Conservation (phyloP, 768 basidiomycete species). For the Cystobasidium onofrii region DNA sequence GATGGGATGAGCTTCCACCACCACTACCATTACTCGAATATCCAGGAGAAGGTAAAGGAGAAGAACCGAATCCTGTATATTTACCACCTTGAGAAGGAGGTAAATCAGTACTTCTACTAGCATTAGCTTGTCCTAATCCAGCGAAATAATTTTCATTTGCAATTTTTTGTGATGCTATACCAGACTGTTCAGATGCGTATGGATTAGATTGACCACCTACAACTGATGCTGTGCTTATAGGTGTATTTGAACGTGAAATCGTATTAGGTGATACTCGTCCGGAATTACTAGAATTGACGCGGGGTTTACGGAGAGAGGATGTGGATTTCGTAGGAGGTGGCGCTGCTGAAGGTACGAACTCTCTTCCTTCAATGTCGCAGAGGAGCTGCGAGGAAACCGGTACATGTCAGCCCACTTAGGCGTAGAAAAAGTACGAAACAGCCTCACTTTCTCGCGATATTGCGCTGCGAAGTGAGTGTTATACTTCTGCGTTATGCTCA, state of each 20-base stretch:
- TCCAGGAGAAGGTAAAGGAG: constrained; percentile 53
- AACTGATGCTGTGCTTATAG: constrained; percentile 30
- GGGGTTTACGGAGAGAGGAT: constrained; percentile 43
- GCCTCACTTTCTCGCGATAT: constrained; percentile 83
- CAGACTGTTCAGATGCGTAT: constrained; percentile 44
- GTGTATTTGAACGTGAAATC: constrained; percentile 14
- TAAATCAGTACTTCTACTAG: constrained; percentile 63
- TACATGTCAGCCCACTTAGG: no score
- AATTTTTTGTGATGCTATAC: constrained; percentile 52
- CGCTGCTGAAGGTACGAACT: constrained; percentile 32
- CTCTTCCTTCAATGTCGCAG: constrained; percentile 22
- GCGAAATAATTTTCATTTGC: constrained; percentile 82
- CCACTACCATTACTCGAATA: constrained; percentile 35
- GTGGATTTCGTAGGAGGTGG: constrained; percentile 54
- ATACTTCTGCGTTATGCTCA: constrained; percentile 67
- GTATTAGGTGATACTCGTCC: not conserved
- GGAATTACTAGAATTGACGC: constrained; percentile 44
- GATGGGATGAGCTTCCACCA: constrained; percentile 51
- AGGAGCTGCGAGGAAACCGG: constrained; percentile 9
- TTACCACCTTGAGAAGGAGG: constrained; percentile 89
- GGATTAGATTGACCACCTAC: constrained; percentile 26
- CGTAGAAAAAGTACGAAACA: not conserved
- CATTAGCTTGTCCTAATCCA: constrained; percentile 72
- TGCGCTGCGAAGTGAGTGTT: constrained; percentile 90
- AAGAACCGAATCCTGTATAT: constrained; percentile 85